Evolutionary conservation across 2,329 filamentous ascomycete species (phyloP).

Genomic region (Hirsutella thompsonii): DNA sequence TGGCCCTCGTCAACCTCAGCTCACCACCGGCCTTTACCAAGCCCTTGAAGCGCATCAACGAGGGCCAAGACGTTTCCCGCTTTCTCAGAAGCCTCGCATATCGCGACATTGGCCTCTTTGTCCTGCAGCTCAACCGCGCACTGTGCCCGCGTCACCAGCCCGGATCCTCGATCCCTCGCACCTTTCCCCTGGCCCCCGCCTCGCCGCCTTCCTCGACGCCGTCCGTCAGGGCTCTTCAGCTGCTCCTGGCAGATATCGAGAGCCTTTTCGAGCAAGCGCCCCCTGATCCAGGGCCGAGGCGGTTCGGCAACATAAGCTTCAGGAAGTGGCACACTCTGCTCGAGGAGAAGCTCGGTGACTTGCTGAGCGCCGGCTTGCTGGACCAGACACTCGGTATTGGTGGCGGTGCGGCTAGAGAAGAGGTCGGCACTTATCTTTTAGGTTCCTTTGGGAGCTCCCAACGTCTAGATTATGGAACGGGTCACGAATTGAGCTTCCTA

Average conservation of each 20-base stretch:
- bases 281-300: constrained; percentile 70
- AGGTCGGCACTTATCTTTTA: constrained; percentile 68
- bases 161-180: constrained; percentile 16
- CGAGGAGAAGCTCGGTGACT: constrained; percentile 37
- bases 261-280: constrained; percentile 64
- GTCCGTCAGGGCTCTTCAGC: constrained; percentile 50
- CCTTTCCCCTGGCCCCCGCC: constrained; percentile 28
- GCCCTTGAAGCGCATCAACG: constrained; percentile 74
- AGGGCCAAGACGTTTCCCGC: constrained; percentile 64
- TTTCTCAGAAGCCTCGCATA: constrained; percentile 79
- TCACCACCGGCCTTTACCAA: constrained; percentile 42
- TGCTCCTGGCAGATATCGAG: constrained; percentile 52
- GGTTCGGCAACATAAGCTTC: constrained; percentile 90
- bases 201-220: constrained; percentile 26
- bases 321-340: constrained; percentile 68
- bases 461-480: constrained; percentile 87
- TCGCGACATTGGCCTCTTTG: constrained; percentile 72
- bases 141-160: constrained; percentile 58
- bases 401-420: constrained; percentile 40
- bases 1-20: constrained; percentile 35
- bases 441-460: constrained; percentile 82
- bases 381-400: constrained; percentile 16
- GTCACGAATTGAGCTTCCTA: constrained; percentile 88
- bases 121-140: constrained; percentile 80
- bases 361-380: constrained; percentile 17